Evolutionary conservation across 1,284 basidiomycete genomes (phyloP), one percentile per base, ranked within the genome.

Genomic region (Naganishia sp.): DNA sequence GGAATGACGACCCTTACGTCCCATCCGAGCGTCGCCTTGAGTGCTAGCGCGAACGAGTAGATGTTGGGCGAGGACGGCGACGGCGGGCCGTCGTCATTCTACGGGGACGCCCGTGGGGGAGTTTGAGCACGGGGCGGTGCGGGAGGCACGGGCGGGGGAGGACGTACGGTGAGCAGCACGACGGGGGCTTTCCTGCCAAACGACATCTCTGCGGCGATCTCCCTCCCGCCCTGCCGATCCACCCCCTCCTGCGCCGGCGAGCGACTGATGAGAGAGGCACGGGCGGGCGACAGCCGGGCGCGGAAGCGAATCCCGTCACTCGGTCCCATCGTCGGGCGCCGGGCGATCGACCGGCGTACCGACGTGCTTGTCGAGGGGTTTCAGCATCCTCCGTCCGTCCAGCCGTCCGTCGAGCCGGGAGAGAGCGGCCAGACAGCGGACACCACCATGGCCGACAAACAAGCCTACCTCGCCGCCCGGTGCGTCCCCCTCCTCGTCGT

Each of bases 1-100:
- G 93, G 93, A 18, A 95, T 81, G 66, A 95, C 92, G 3, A 96
- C 92, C 72, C 87, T 88, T 48, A 96, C 90, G 71, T 92, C 84
- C 89, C 90, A 93, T 5, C 88, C 88, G 25, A 93, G 83, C 63
- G 83, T 79, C 54, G 82, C 75, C 13, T 84, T 86, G 28, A 96
- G 82, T 68, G 86, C 83, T 45, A 83, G 84, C 72, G 88, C 91
- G 64, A 95, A 85, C 3, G 87, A 87, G 70, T 87, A 89, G 68
- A 94, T 85, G 78, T 91, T 93, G 0, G 94, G 94, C 0, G 91
- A 94, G 10, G 82, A 73, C 25, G 73, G 73, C 52, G 85, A 82
- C 4, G 91, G 90, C 18, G 92, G 92, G 2, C 93, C 93, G 75
- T 95, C 93, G 76, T 96, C 93, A 68, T 80, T 80, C 79, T 80